Base-by-base conservation (phyloP, 495 filamentous ascomycete species). In the Neurospora tetrasperma region DNA sequence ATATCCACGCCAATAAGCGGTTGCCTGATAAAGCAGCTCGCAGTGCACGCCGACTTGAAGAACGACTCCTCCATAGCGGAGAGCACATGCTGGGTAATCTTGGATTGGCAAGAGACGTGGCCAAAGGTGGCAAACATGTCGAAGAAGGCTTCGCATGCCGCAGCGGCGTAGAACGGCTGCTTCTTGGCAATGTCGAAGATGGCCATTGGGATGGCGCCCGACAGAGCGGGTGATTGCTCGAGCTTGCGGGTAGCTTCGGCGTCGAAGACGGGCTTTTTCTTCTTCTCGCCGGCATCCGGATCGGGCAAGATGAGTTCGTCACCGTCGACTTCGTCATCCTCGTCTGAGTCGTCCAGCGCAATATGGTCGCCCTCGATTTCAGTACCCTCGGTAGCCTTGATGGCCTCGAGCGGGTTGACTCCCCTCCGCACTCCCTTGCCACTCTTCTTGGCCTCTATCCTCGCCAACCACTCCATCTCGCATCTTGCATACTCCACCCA, bases 401-500 rank as follows among this genome's bases (percentile, higher is more conserved):
- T 79, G 6, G 83, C 80, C 59, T 84, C 80, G 54, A 84, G 73
- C 40, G 79, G 80, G 46, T 74, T 82, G 42, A 75, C 76, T 18
- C 78, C 78, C 72, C 80, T 80, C 14, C 79, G 59, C 43, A 78
- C 80, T 14, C 84, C 83, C 77, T 94, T 91, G 62, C 94, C 85
- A 2, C 89, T 91, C 85, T 86, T 84, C 89, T 88, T 82, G 89
- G 87, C 77, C 59, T 90, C 89, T 76, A 98, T 89, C 79, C 94
- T 93, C 27, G 88, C 89, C 59, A 98, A 83, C 84, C 95, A 98
- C 73, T 94, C 91, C 88, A 97, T 90, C 84, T 99, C 96, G 82
- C 97, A 86, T 80, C 92, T 92, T 0, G 90, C 90, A 82, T 98
- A 99, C 81, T 96, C 92, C 43, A 96, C 76, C 96, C 95, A 98